These are phyloP conservation scores for Ogataea pini DNA, from an alignment of 805 yeast species.

Conservation along the genomic window DNA sequence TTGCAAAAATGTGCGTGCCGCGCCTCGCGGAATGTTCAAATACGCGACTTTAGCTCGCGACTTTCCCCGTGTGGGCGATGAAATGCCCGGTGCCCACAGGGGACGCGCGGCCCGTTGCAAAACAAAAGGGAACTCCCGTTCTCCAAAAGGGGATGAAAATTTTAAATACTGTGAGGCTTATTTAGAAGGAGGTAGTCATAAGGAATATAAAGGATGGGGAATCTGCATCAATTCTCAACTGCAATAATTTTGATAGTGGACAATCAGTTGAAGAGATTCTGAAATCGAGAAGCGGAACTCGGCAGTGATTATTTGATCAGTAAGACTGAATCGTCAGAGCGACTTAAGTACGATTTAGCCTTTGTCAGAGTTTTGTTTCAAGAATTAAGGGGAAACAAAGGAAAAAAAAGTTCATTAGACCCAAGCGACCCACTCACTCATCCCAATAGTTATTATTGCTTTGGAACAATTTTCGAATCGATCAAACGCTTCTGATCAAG, in stretches of 20 bases:
- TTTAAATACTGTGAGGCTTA: conserved; percentile 3
- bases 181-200: conserved; percentile 4
- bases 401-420: not conserved
- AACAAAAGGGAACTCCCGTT: conserved; percentile 9
- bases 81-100: conserved; percentile 2
- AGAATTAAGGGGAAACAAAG: conserved; percentile 4
- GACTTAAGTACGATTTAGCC: conserved; percentile 4
- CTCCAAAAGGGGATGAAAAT: conserved; percentile 12
- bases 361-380: conserved; percentile 7
- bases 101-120: conserved; percentile 8
- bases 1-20: not conserved
- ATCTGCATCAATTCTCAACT: conserved; percentile 5
- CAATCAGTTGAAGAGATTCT: conserved; percentile 1
- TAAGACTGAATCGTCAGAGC: conserved; percentile 4
- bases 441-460: not conserved
- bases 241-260: not conserved
- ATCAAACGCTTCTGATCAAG: not conserved
- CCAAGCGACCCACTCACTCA: not conserved
- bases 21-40: not conserved
- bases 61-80: conserved; percentile 2
- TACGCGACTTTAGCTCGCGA: not conserved
- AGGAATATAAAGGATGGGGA: conserved; percentile 7
- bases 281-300: not conserved
- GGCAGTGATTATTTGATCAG: not conserved
- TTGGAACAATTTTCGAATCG: not conserved